phyloP scores from a whole-genome alignment of 1,139 yeast species.

The Pichia sp. region DNA sequence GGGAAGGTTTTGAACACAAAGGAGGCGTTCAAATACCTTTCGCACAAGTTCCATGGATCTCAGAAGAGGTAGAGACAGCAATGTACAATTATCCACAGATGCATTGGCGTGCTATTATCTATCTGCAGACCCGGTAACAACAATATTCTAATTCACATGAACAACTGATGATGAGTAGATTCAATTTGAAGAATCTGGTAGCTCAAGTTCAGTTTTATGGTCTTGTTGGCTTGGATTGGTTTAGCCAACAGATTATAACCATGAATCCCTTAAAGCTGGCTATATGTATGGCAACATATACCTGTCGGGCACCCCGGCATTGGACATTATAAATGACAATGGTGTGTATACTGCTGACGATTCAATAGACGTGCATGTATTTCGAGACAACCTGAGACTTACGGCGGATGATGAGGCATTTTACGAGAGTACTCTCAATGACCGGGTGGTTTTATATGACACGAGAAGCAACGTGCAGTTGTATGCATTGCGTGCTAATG shows the following conservation, averaged over 20 bases:
- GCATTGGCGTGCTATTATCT: too few species aligned
- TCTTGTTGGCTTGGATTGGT: too few species aligned
- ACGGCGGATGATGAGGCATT: not conserved
- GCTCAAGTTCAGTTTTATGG: too few species aligned
- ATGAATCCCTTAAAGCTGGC: too few species aligned
- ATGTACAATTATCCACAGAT: too few species aligned
- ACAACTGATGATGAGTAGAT: too few species aligned
- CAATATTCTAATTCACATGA: not conserved
- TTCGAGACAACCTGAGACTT: not conserved
- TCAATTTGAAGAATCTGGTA: too few species aligned
- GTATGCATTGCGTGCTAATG: not conserved
- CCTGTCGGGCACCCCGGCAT: too few species aligned
- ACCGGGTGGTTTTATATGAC: not conserved
- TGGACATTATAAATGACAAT: not conserved
- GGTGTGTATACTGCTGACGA: not conserved
- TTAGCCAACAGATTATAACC: too few species aligned
- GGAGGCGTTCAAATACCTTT: conserved; percentile 79
- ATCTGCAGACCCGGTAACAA: too few species aligned
- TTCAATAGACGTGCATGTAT: not conserved
- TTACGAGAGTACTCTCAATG: not conserved
- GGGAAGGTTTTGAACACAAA: conserved; percentile 65
- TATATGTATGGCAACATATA: too few species aligned
- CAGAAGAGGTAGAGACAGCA: conserved; percentile 11
- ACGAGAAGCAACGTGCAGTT: not conserved
- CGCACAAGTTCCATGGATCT: conserved; percentile 82